Evolutionary conservation across 2,329 filamentous ascomycete species (phyloP).

Genomic region (Didymella lethalis): DNA sequence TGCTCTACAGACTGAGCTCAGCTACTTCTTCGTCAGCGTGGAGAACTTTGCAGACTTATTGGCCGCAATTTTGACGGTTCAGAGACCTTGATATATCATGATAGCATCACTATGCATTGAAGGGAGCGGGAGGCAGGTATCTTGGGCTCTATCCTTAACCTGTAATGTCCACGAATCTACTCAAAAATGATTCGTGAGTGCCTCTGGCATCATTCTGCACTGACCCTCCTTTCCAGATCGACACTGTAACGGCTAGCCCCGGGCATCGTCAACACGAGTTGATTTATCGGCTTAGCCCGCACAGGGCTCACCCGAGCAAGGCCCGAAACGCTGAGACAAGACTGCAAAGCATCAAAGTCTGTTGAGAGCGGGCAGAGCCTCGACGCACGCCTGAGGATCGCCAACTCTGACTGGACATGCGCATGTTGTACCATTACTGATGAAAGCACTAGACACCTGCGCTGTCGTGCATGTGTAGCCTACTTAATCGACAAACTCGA

Average conservation of each 20-base stretch:
- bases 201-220: background rate
- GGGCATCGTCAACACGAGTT: background rate
- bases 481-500: slow-evolving; percentile 11
- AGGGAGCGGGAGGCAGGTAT: background rate
- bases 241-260: background rate
- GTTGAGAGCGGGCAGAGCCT: background rate
- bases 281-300: background rate
- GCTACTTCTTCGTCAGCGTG: background rate
- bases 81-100: background rate
- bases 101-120: background rate
- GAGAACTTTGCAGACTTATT: background rate
- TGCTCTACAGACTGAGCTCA: background rate
- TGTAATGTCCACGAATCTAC: too few relatives aligned
- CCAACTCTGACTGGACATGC: slow-evolving; percentile 8
- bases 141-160: background rate
- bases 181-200: background rate
- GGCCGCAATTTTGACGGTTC: background rate
- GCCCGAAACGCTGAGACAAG: background rate
- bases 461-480: slow-evolving; percentile 20
- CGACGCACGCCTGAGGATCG: slow-evolving; percentile 8
- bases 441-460: slow-evolving; percentile 15
- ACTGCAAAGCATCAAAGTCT: background rate
- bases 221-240: background rate
- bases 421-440: slow-evolving; percentile 17
- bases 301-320: background rate